Evolutionary conservation across 768 basidiomycete genomes (phyloP).

Genomic region (Chalciporus piperatus): DNA sequence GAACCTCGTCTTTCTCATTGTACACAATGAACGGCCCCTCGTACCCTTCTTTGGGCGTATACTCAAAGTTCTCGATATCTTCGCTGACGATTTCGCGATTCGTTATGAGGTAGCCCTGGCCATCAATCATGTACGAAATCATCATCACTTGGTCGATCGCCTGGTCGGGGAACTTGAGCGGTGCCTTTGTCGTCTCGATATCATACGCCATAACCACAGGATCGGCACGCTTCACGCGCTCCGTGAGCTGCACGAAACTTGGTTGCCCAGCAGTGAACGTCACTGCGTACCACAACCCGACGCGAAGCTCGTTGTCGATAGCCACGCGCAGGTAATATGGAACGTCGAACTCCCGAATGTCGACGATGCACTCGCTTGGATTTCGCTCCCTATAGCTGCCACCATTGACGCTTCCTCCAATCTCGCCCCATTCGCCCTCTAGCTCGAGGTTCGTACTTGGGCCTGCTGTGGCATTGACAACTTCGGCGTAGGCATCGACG

Average conservation of each 20-base stretch:
- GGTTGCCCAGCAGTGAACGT: slow-evolving; percentile 82
- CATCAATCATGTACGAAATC: slow-evolving; percentile 99
- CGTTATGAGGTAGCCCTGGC: slow-evolving; percentile 95
- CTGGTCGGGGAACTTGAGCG: slow-evolving; percentile 98
- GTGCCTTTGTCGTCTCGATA: slow-evolving; percentile 99
- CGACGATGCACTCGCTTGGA: slow-evolving; percentile 90
- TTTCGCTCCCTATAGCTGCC: slow-evolving; percentile 59
- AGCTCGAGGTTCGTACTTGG: slow-evolving; percentile 66
- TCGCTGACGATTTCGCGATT: slow-evolving; percentile 97
- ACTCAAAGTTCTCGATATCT: slow-evolving; percentile 98
- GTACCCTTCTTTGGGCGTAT: slow-evolving; percentile 97
- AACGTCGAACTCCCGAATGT: slow-evolving; percentile 94
- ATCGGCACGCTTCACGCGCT: slow-evolving; percentile 96
- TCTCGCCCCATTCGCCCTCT: slow-evolving; percentile 60
- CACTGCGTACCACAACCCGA: slow-evolving; percentile 96
- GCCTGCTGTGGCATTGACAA: slow-evolving; percentile 74
- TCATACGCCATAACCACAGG: slow-evolving; percentile 99
- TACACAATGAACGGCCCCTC: slow-evolving; percentile 95
- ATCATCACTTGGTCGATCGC: slow-evolving; percentile 99
- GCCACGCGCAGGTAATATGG: slow-evolving; percentile 98
- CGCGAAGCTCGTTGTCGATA: slow-evolving; percentile 96
- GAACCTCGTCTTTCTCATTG: slow-evolving; percentile 90
- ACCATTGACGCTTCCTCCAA: slow-evolving; percentile 38
- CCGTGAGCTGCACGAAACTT: slow-evolving; percentile 62
- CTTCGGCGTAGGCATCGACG: slow-evolving; percentile 96